phyloP scores from a whole-genome alignment of 192 early-diverging fungal genomes.

The Podila horticola region DNA sequence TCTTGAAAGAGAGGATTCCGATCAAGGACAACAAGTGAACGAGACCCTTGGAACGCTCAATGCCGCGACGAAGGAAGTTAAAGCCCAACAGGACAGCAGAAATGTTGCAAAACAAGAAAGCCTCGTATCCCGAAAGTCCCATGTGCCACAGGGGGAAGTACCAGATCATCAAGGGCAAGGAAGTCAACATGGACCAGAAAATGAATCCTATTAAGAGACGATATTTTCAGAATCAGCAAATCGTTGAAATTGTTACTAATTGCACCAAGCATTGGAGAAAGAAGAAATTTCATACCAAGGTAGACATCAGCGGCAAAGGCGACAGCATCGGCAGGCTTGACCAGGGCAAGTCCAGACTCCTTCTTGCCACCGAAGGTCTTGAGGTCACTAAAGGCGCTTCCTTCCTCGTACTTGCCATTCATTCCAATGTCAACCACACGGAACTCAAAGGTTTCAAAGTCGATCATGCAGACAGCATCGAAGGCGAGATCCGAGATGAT shows the following conservation, averaged over 20 bases:
- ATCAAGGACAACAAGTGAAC: constrained; percentile 67
- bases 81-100: constrained; percentile 70
- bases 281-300: too few relatives aligned
- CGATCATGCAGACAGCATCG: constrained; percentile 76
- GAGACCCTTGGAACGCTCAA: constrained; percentile 64
- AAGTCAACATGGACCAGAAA: constrained; percentile 86
- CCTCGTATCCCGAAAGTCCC: constrained; percentile 86
- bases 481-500: constrained; percentile 83
- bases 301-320: constrained; percentile 75
- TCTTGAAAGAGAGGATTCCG: constrained; percentile 71
- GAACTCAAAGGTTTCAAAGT: constrained; percentile 69
- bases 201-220: constrained; percentile 63
- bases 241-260: too few relatives aligned
- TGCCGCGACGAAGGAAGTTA: constrained; percentile 57
- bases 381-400: constrained; percentile 22
- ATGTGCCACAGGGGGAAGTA: constrained; percentile 90
- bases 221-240: not conserved
- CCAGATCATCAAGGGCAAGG: constrained; percentile 76
- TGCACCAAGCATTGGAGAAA: too few relatives aligned
- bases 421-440: constrained; percentile 54
- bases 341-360: not conserved
- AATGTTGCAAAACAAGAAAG: constrained; percentile 70
- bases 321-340: constrained; percentile 35
- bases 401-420: constrained; percentile 17
- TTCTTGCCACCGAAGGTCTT: constrained; percentile 44